These are phyloP conservation scores for Penicillium malachiteum DNA, from an alignment of 495 filamentous ascomycete species.

Conservation along the genomic window DNA sequence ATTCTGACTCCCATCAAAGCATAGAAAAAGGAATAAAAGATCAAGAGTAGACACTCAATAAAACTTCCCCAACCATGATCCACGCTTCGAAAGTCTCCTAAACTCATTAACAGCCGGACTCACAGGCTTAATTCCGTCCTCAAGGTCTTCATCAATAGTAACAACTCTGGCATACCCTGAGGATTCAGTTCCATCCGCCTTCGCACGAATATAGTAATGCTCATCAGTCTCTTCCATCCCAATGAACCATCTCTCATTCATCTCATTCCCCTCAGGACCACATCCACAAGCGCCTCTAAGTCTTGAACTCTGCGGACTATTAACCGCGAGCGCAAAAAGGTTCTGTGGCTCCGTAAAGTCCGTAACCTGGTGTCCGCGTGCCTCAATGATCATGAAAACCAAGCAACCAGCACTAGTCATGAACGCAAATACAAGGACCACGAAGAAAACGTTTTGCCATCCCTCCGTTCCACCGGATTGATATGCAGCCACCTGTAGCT, in stretches of 20 bases:
- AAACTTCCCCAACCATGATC: conserved; percentile 25
- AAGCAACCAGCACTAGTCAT: conserved; percentile 61
- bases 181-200: conserved; percentile 23
- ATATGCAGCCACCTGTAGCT: conserved; percentile 58
- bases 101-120: conserved; percentile 38
- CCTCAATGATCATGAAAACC: conserved; percentile 50
- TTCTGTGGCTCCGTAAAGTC: conserved; percentile 78
- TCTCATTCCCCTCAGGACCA: conserved; percentile 53
- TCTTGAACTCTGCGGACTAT: conserved; percentile 56
- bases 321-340: conserved; percentile 66
- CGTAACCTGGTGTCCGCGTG: conserved; percentile 57
- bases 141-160: conserved; percentile 24
- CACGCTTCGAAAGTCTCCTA: conserved; percentile 25
- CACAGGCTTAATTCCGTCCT: conserved; percentile 11
- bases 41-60: conserved; percentile 17
- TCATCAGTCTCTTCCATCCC: conserved; percentile 38
- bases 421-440: conserved; percentile 61
- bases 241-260: conserved; percentile 61
- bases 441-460: conserved; percentile 64
- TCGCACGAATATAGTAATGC: conserved; percentile 40
- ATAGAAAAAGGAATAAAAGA: neutral
- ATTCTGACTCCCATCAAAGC: too few relatives aligned
- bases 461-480: conserved; percentile 53
- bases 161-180: neutral
- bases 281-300: conserved; percentile 64